Evolutionary conservation across 148 eudicot genomes (phyloP), one percentile per base, ranked within the genome.

Genomic region (Mesembryanthemum crystallinum): DNA sequence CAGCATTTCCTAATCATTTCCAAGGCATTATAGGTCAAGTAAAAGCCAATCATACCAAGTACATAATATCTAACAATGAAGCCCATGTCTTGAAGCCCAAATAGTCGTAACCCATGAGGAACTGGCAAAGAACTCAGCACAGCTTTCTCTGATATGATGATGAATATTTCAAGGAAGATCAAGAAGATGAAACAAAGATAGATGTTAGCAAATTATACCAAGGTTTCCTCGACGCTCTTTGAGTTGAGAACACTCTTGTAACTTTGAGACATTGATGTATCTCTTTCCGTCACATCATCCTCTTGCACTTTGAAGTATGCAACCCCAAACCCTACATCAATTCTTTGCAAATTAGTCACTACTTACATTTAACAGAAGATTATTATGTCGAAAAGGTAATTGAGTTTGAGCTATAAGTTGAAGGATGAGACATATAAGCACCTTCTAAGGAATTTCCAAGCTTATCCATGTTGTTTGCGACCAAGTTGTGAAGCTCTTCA

Each of bases 381-480:
- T 3, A 11, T 4, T 60, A 24, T 4, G 9, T 25, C 6, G 4
- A 2, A 3, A 67, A n/a, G 37, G 21, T 39, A 3, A 35, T 66
- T 20, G 20, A 64, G 37, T 2, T 6, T 33, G 1, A 18, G 28
- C 23, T 5, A 4, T 27, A 30, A 33, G 21, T 12, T 54, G 3
- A 18, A 58, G 3, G 18, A 24, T 13, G 35, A 28, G n/a, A 23
- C n/a, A 25, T 14, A 43, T 1, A 7, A 9, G 57, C 82, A 88
- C 89, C 91, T 79, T 87, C 83, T 63, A 89, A 73, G 78, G 79
- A 91, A 15, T 29, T 55, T 7, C 78, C 88, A 21, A 91, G 85
- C 51, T 80, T 86, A 60, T 86, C 88, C 39, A 89, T 60, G 76
- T 89, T 86, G n/a, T 24, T 25, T 59, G 85, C 77, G 23, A 86